Evolutionary conservation across 2,329 filamentous ascomycete genomes (phyloP), one percentile per base, ranked within the genome.

Genomic region (Arthrobotrys sinensis): DNA sequence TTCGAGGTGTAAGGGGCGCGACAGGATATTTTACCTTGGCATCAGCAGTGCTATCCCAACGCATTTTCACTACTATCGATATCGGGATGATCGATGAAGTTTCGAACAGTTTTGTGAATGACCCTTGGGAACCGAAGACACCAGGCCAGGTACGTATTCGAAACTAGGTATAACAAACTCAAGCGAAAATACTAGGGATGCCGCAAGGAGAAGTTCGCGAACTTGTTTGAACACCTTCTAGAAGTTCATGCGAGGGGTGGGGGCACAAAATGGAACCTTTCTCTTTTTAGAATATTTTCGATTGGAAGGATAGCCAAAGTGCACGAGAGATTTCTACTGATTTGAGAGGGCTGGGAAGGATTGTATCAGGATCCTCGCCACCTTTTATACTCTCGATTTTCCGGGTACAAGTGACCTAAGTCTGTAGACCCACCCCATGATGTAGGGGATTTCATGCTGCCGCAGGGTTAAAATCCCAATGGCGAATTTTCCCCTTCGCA

Each of bases 1-100:
- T 24, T 34, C 14, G 50, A 11, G 28, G 28, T 32, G n/a, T 21
- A 63, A 10, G 12, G 36, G n/a, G 28, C 21, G 24, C n/a, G n/a
- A 21, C n/a, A 10, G 14, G 43, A 12, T 28, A 14, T 19, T 16
- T 28, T 72, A 81, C 81, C 80, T 79, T 80, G n/a, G 81, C 81
- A 76, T 82, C 81, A 32, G 81, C 81, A 52, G 81, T 80, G 36
- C 80, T 80, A 69, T 82, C 81, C 81, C 81, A 82, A 55, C 81
- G 81, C 81, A 82, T 82, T 62, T 80, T 80, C 65, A 21, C 11
- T 34, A 36, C 62, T 40, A 53, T 43, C 24, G 24, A 28, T 2
- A 28, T 4, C 2, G 71, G 50, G 38, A 6, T 45, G 12, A 21
- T n/a, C n/a, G 11, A 4, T 53, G n/a, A n/a, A n/a, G n/a, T 34